Percentiles rank a stretch among this genome's conserved stretches.
Conservation (phyloP, 2,329 filamentous ascomycete genomes). For the Cladophialophora chaetospira region DNA sequence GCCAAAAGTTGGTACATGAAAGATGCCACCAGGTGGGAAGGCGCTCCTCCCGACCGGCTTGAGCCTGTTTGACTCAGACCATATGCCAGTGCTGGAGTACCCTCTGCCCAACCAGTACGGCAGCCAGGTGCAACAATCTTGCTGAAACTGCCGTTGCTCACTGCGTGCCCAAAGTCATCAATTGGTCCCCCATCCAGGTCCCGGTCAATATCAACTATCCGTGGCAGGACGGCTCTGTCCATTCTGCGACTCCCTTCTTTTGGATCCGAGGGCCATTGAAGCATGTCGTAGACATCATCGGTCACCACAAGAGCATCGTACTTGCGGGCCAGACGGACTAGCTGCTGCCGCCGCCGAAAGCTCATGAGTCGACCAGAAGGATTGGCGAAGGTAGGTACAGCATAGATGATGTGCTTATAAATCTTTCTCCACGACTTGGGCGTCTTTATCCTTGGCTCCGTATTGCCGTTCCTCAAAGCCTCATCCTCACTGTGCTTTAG, state of each 20-base stretch:
- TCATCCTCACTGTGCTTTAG: slow-evolving; percentile 54
- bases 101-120: slow-evolving; percentile 87
- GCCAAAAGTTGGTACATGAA: slow-evolving; percentile 58
- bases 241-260: slow-evolving; percentile 26
- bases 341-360: slow-evolving; percentile 62
- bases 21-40: slow-evolving; percentile 61
- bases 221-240: slow-evolving; percentile 59
- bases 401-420: slow-evolving; percentile 86
- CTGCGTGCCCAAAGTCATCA: slow-evolving; percentile 73
- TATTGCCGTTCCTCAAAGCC: slow-evolving; percentile 43
- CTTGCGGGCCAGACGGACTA: slow-evolving; percentile 75
- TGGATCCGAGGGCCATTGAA: slow-evolving; percentile 69
- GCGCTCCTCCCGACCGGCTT: slow-evolving; percentile 60
- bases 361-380: slow-evolving; percentile 84
- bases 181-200: slow-evolving; percentile 62
- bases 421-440: slow-evolving; percentile 67
- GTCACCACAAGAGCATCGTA: slow-evolving; percentile 80
- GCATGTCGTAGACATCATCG: slow-evolving; percentile 93
- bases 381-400: slow-evolving; percentile 85
- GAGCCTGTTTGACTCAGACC: slow-evolving; percentile 62
- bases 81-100: slow-evolving; percentile 61
- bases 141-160: slow-evolving; percentile 87
- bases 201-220: slow-evolving; percentile 77
- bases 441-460: slow-evolving; percentile 58
- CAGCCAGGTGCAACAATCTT: slow-evolving; percentile 83